A percentile compares a stretch with the other conserved stretches of the same genome.
These are phyloP conservation scores for Sordariomycetes sp. DNA, from an alignment of 2,329 filamentous ascomycete genomes.

Conservation along the genomic window DNA sequence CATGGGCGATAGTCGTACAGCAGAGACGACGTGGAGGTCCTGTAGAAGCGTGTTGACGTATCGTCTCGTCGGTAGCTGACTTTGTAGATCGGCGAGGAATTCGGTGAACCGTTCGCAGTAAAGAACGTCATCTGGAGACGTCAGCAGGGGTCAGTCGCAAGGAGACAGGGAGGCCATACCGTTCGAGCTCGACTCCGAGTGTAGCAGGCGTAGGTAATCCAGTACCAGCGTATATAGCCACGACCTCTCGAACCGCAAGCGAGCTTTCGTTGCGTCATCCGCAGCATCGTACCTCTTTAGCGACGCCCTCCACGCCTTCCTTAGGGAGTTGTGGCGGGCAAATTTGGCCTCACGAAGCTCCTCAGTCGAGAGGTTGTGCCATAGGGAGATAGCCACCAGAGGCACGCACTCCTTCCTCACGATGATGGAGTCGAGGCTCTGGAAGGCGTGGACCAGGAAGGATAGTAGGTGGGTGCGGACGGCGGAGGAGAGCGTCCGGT, in stretches of 20 bases:
- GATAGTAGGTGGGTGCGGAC: constrained; percentile 74
- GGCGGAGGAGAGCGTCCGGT: constrained; percentile 48
- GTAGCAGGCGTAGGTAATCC: constrained; percentile 67
- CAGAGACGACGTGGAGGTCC: constrained; percentile 71
- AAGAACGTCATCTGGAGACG: constrained; percentile 45
- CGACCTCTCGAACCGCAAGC: constrained; percentile 77
- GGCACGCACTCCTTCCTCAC: constrained; percentile 95
- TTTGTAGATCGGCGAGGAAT: constrained; percentile 79
- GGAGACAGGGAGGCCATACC: constrained; percentile 18
- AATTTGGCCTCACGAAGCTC: constrained; percentile 59
- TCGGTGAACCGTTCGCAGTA: constrained; percentile 94
- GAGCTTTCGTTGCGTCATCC: constrained; percentile 65
- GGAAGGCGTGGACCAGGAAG: constrained; percentile 85
- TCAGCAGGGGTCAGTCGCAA: constrained; percentile 7
- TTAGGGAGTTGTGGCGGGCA: constrained; percentile 58
- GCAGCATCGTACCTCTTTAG: constrained; percentile 77
- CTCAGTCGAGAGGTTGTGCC: constrained; percentile 83
- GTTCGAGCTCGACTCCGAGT: constrained; percentile 36
- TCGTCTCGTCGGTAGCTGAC: constrained; percentile 82
- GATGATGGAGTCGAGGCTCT: constrained; percentile 78
- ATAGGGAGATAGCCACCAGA: constrained; percentile 85
- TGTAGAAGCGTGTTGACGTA: constrained; percentile 83
- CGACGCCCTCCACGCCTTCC: constrained; percentile 83
- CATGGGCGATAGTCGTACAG: constrained; percentile 65
- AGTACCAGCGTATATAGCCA: constrained; percentile 84